A percentile compares a stretch with the other conserved stretches of the same genome.
These are phyloP conservation scores for Pneumocystis canis DNA, from an alignment of 1,139 yeast genomes.

Conservation along the genomic window DNA sequence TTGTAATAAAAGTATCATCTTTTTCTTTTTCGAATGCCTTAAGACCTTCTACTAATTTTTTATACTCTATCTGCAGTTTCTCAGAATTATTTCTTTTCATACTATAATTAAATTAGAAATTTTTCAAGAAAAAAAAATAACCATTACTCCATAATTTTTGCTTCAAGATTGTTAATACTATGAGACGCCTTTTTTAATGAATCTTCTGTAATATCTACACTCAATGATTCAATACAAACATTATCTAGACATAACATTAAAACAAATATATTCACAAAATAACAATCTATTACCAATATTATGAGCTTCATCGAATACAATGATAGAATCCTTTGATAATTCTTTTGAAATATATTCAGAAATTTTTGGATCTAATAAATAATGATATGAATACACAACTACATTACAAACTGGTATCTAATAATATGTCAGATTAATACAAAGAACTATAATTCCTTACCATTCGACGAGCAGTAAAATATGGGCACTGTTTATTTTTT, in stretches of 20 bases:
- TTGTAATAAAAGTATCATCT: constrained; percentile 72
- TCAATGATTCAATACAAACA: constrained; percentile 90
- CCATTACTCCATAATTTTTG: constrained; percentile 46
- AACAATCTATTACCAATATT: constrained; percentile 41
- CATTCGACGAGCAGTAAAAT: constrained; percentile 95
- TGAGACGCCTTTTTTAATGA: constrained; percentile 58
- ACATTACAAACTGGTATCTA: constrained; percentile 77
- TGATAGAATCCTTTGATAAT: constrained; percentile 79
- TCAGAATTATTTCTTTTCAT: constrained; percentile 72
- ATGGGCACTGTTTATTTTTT: constrained; percentile 74
- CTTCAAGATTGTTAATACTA: constrained; percentile 68
- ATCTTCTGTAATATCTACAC: constrained; percentile 79
- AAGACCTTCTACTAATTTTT: constrained; percentile 76
- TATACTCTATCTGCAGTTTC: constrained; percentile 77
- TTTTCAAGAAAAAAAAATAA: neutral
- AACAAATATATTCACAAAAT: neutral
- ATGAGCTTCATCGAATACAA: constrained; percentile 96
- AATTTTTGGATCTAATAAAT: constrained; percentile 87
- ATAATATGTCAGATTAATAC: neutral
- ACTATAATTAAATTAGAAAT: neutral
- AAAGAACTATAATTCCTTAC: neutral
- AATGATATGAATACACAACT: constrained; percentile 90
- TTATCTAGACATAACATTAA: constrained; percentile 32
- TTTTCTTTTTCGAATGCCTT: constrained; percentile 60
- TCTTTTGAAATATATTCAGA: constrained; percentile 91